Base-by-base conservation (phyloP, 768 basidiomycete species). In the Termitomyces sp. region DNA sequence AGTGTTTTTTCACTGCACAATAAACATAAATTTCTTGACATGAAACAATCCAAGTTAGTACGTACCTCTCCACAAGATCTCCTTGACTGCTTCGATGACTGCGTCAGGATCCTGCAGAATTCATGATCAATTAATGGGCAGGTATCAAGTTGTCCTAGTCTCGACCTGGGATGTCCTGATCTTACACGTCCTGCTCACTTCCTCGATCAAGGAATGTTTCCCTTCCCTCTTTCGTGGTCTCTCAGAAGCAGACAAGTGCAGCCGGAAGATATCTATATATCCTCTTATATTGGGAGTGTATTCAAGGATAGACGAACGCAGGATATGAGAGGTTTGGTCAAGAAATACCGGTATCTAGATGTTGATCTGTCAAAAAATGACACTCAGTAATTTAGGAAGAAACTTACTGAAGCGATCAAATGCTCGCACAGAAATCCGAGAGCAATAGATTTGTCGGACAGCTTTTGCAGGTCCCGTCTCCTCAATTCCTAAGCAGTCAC, bases 401-500 rank as follows among this genome's bases (percentile, higher is more conserved):
- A 42, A 46, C 71, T 45, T 38, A 69, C 72, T 45, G 70, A 62
- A 42, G 68, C 63, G 48, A 70, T 68, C 17, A 69, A 65, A 34
- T 70, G 67, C 45, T 72, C 69, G 58, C 70, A 72, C 47, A 70
- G 51, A 65, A 66, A 71, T 11, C 66, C 70, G 10, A 73, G 56
- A 10, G 66, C 69, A 5, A 71, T 62, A 11, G 65, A 65, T 17
- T 62, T 66, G 49, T 72, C 64, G 6, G 71, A 63, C 12, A 68
- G 43, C 36, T 50, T 55, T 49, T 73, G 70, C 29, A 71, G 55
- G 25, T 62, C 55, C 34, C 56, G 32, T 56, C 57, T 61, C 48
- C 54, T 64, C 45, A 48, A 57, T 53, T 63, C 63, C 64, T 67
- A 25, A 50, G 56, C 64, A 50, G 63, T 46, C 31, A 47, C 6